Conservation (phyloP, 352 stramenopile species). For the Phytophthora foliorum region DNA sequence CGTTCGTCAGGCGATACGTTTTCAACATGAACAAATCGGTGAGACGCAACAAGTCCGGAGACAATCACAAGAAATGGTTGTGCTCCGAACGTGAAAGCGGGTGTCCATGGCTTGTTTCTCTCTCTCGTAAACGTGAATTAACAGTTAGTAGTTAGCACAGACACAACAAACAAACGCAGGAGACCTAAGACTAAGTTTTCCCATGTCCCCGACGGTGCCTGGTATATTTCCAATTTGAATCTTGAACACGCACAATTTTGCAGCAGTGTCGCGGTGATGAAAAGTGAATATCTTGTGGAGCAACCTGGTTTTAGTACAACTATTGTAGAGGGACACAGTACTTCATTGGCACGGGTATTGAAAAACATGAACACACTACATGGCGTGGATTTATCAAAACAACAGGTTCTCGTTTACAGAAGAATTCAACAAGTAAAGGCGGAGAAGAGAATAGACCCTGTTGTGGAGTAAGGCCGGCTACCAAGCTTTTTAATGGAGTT, state of each 20-base stretch:
- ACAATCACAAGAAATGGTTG: neutral
- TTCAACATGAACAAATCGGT: neutral
- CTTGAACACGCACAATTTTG: conserved; percentile 13
- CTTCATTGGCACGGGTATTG: neutral
- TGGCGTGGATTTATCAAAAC: neutral
- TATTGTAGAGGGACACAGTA: conserved; percentile 2
- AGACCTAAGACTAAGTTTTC: neutral
- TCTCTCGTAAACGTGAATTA: neutral
- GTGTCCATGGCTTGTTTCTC: neutral
- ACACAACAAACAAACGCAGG: neutral
- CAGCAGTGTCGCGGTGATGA: conserved; percentile 7
- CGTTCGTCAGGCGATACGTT: neutral
- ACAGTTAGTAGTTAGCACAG: neutral
- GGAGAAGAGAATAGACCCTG: neutral
- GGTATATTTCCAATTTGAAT: conserved; percentile 8
- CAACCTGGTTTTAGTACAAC: conserved; percentile 7
- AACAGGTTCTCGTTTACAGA: neutral
- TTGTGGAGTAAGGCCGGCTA: conserved; percentile 1
- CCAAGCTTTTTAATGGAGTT: conserved; percentile 8
- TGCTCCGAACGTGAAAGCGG: neutral
- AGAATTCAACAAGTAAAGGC: conserved; percentile 1
- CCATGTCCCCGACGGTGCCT: conserved; percentile 2
- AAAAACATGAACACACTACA: conserved; percentile 12
- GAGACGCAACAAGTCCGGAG: neutral
- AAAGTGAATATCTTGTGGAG: neutral